Percentiles rank a stretch among this genome's conserved stretches.
Conservation (phyloP, 2,329 filamentous ascomycete genomes). For the Leptographium galeiforme region DNA sequence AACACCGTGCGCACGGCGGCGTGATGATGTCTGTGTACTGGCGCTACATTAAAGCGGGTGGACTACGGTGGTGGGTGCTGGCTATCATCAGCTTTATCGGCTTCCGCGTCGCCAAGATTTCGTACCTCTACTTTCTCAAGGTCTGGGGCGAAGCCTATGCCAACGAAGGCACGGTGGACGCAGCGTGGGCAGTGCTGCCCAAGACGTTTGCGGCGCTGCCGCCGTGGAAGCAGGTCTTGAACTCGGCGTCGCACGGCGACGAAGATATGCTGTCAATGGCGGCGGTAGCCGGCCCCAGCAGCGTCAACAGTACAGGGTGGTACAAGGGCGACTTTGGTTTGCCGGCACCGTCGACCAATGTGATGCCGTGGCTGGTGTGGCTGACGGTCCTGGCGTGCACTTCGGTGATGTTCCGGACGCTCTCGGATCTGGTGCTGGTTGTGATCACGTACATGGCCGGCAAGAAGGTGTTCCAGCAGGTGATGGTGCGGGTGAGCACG, state of each 20-base stretch:
- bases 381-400: conserved; percentile 53
- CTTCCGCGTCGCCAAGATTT: conserved; percentile 51
- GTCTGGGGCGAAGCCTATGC: conserved; percentile 72
- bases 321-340: conserved; percentile 27
- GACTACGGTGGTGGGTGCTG: conserved; percentile 56
- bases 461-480: conserved; percentile 58
- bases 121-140: conserved; percentile 70
- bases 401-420: conserved; percentile 44
- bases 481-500: conserved; percentile 59
- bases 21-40: conserved; percentile 68
- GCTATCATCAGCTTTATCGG: conserved; percentile 49
- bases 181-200: neutral
- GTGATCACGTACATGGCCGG: conserved; percentile 71
- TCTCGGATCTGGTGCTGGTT: conserved; percentile 55
- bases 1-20: conserved; percentile 59
- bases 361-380: conserved; percentile 59
- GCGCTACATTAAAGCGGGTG: conserved; percentile 73
- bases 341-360: conserved; percentile 53
- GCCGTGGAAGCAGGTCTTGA: neutral
- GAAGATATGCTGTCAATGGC: conserved; percentile 2
- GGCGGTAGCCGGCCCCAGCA: neutral
- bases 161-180: conserved; percentile 10
- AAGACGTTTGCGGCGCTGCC: conserved; percentile 3
- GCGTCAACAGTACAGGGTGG: conserved; percentile 3
- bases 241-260: neutral